Evolutionary conservation across 2,329 filamentous ascomycete species (phyloP), one percentile per base, ranked within the genome.

Genomic region (Cladosporium sp.): DNA sequence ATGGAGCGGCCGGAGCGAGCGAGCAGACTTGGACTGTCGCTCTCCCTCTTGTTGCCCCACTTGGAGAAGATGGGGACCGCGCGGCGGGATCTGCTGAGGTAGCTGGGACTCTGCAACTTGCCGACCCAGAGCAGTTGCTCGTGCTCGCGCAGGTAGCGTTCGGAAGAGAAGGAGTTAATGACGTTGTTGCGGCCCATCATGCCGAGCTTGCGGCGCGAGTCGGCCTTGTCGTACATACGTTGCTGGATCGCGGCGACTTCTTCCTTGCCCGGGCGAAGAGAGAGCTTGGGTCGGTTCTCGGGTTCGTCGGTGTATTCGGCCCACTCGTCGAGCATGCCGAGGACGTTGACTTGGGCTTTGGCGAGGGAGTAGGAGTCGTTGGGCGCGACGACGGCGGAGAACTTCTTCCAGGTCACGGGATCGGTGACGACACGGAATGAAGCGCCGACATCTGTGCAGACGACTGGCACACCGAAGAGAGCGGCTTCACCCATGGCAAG

Each of bases 291-390:
- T 11, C 78, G 70, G 26, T 76, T 70, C 8, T 76, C 77, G 3
- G 67, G 67, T 46, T 88, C 86, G 1, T 85, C 83, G 3, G 85
- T 84, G 71, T 86, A 88, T 58, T 84, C 77, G 62, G 82, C 79
- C 86, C 86, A 89, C 71, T 87, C 83, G 4, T 85, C 87, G 1
- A 88, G 76, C 79, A 89, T 83, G 7, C 82, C 85, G 14, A 89
- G 80, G 69, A 89, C 81, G 64, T 84, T 84, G 67, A 89, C 84
- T 70, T 89, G 87, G 0, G 87, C 87, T 26, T 83, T 80, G 1
- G 87, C 87, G 1, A 89, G 79, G 5, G 84, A 83, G 43, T 82
- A 81, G 4, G 86, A 82, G 72, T 89, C 87, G 69, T 89, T 89
- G 2, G 87, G 87, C 16, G 87, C 84, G 2, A 89, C 86, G 5